These are phyloP conservation scores for Scheffersomyces titani DNA, from an alignment of 1,139 yeast genomes.

Conservation along the genomic window DNA sequence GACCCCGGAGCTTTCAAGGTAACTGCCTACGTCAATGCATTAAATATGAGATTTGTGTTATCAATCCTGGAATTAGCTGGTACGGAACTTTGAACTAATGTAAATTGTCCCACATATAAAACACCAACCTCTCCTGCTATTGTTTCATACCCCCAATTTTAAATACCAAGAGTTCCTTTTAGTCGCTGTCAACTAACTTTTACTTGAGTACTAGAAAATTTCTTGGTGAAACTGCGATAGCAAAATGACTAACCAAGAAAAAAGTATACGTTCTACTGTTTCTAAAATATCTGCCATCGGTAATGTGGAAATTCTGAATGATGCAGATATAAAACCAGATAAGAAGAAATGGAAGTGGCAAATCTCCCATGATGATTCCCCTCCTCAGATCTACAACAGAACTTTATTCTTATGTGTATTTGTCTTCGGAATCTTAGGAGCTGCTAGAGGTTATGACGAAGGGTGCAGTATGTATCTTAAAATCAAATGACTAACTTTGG, in stretches of 20 bases:
- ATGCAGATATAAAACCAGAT: neutral
- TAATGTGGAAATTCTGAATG: too few relatives aligned
- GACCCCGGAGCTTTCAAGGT: neutral
- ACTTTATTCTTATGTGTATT: slow-evolving; percentile 49
- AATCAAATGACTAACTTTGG: neutral
- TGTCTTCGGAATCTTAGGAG: slow-evolving; percentile 59
- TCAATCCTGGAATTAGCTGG: too few relatives aligned
- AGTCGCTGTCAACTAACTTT: neutral
- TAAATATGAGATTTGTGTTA: neutral
- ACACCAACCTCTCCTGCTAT: neutral
- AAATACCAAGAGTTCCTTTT: neutral
- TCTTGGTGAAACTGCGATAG: too few relatives aligned
- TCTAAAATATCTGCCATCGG: neutral
- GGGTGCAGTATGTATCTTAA: slow-evolving; percentile 40
- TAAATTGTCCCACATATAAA: neutral
- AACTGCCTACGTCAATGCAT: neutral
- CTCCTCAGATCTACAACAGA: slow-evolving; percentile 50
- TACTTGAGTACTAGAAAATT: neutral
- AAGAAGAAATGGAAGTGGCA: slow-evolving; percentile 20
- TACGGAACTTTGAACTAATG: too few relatives aligned
- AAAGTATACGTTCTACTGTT: neutral
- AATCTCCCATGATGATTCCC: slow-evolving; percentile 39
- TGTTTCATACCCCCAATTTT: neutral
- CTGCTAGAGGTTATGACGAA: slow-evolving; percentile 65
- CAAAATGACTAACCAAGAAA: neutral